Evolutionary conservation across 2,329 filamentous ascomycete genomes (phyloP), one percentile per base, ranked within the genome.

Genomic region (Aspergillus pseudoterreus): DNA sequence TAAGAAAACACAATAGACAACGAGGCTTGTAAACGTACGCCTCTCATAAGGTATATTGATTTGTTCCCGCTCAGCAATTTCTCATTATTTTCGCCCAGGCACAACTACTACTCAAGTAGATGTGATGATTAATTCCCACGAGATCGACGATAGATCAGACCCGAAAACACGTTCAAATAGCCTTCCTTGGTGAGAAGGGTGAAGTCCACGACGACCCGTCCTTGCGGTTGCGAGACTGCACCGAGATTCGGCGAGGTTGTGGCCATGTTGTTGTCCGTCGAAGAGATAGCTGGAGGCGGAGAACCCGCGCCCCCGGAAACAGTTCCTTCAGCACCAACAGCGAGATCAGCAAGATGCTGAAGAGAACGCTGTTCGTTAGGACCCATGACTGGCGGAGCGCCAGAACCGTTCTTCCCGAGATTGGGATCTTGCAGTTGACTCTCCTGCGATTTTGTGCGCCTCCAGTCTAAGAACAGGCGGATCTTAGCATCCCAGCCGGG

Each of bases 311-410:
- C 66, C 19, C 65, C 62, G 21, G 64, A 60, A 4, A 68, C 66
- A 14, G 66, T 65, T 24, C 70, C 72, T 47, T 74, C 72, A 5
- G 70, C 72, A 2, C 71, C 72, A 22, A 75, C 72, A 21, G 72
- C 72, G 21, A 75, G 60, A 54, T 75, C 72, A 6, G 72, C 72
- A 10, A 75, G 60, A 52, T 74, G 72, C 51, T 75, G 71, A 6
- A 75, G 63, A 22, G 72, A 75, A 48, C 71, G 71, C 50, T 75
- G 72, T 53, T 74, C 72, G 19, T 71, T 74, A 12, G 71, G 69
- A 4, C 71, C 71, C 56, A 74, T 65, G 12, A 71, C 57, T 11
- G 69, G 71, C 1, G 65, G 68, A 5, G 62, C 63, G 4, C 57
- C 54, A 24, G 54, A 57, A 35, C 46, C 52, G 17, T 50, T 50